A percentile compares a stretch with the other conserved stretches of the same genome.
These are phyloP conservation scores for Oryza glumipatula DNA, from an alignment of 176 grass and related monocot genomes.

Conservation along the genomic window DNA sequence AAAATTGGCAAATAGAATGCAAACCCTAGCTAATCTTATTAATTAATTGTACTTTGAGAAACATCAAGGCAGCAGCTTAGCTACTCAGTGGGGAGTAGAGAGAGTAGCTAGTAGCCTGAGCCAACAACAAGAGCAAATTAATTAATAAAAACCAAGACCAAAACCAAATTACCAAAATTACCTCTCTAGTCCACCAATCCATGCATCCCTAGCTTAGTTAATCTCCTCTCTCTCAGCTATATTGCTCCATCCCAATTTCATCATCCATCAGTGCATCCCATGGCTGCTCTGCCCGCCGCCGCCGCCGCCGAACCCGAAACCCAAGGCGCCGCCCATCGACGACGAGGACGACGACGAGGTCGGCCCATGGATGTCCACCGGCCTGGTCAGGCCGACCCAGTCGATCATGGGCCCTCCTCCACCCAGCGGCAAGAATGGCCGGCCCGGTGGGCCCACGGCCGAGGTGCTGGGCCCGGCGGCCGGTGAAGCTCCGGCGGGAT, in stretches of 20 bases:
- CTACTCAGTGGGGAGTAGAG: neutral
- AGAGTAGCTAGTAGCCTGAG: neutral
- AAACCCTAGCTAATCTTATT: conserved; percentile 63
- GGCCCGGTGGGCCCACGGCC: neutral
- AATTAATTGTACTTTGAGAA: conserved; percentile 46
- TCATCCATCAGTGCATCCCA: conserved; percentile 53
- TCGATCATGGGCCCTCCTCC: conserved; percentile 39
- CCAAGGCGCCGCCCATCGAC: conserved; percentile 72
- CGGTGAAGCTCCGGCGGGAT: neutral
- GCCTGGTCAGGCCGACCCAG: conserved; percentile 45
- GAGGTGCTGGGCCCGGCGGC: conserved; percentile 43
- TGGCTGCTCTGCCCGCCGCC: conserved; percentile 55
- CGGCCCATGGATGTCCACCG: conserved; percentile 60
- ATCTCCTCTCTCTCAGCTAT: conserved; percentile 27
- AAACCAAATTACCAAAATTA: conserved; percentile 57
- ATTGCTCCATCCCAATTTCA: neutral
- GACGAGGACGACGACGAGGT: conserved; percentile 81
- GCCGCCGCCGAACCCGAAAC: conserved; percentile 63
- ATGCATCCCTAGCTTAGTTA: conserved; percentile 48
- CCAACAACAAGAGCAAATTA: conserved; percentile 31
- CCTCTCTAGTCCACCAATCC: conserved; percentile 61
- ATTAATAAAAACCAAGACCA: conserved; percentile 1
- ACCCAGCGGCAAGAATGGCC: conserved; percentile 46
- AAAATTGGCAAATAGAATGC: neutral
- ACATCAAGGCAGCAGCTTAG: conserved; percentile 26